These are phyloP conservation scores for Vanilla planifolia DNA, from an alignment of 106 monocot genomes.

Conservation along the genomic window DNA sequence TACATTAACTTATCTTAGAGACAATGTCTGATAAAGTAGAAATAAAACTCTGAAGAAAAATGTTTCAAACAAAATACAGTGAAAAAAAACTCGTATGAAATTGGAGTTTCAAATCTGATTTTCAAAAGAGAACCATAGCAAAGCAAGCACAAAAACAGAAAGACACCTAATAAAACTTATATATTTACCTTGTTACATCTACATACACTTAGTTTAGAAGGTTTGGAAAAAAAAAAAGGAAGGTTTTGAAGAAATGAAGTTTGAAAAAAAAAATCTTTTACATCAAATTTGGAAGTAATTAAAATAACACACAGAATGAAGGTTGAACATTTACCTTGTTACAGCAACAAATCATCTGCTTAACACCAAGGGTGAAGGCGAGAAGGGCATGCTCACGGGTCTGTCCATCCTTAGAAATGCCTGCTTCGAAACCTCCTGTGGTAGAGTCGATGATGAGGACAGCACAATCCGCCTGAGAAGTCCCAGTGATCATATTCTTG, in stretches of 20 bases:
- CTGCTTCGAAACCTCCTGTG: slow-evolving; percentile 67
- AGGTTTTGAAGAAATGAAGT: too few species aligned
- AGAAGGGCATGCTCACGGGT: slow-evolving; percentile 62
- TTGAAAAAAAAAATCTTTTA: too few species aligned
- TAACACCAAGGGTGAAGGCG: slow-evolving; percentile 59
- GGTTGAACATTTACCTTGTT: slow-evolving; percentile 32
- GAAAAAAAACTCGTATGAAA: too few species aligned
- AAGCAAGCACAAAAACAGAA: background rate
- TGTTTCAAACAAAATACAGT: too few species aligned
- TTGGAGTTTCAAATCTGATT: too few species aligned
- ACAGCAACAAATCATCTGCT: slow-evolving; percentile 60
- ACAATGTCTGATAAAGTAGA: too few species aligned
- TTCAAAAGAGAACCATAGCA: too few species aligned
- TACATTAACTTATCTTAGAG: background rate
- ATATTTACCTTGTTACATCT: slow-evolving; percentile 48
- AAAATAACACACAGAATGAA: too few species aligned
- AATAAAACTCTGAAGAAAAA: too few species aligned
- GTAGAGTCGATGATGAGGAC: slow-evolving; percentile 34
- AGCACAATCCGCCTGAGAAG: slow-evolving; percentile 18
- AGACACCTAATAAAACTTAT: background rate
- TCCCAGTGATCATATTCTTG: slow-evolving; percentile 16
- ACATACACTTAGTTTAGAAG: too few species aligned
- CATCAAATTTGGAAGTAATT: too few species aligned
- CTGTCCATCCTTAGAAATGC: slow-evolving; percentile 60
- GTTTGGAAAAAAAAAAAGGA: too few species aligned